Percentiles rank a stretch among this genome's conserved stretches.
These are phyloP conservation scores for Gracilaria caudata DNA, from an alignment of 23 red algal genomes.

Conservation along the genomic window DNA sequence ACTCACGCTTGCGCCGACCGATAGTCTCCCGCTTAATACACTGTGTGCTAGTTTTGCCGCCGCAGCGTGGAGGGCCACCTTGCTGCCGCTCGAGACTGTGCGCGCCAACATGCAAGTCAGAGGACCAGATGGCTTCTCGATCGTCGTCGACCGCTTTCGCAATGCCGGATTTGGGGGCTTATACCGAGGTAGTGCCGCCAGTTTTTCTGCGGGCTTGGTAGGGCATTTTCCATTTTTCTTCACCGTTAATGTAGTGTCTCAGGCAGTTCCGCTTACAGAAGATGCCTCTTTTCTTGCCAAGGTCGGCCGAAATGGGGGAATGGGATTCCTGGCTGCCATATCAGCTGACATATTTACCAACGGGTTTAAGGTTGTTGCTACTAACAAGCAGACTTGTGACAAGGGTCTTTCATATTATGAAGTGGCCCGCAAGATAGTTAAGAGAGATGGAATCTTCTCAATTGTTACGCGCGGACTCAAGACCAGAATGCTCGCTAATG, in stretches of 20 bases:
- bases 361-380: conserved; percentile 61
- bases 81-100: conserved; percentile 65
- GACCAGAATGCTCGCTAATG: conserved; percentile 59
- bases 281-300: conserved; percentile 32
- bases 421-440: conserved; percentile 49
- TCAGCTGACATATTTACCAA: conserved; percentile 58
- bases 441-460: conserved; percentile 38
- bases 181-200: conserved; percentile 56
- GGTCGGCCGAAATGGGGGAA: conserved; percentile 47
- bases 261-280: conserved; percentile 43
- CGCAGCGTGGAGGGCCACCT: conserved; percentile 33
- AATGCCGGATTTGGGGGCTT: conserved; percentile 37
- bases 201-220: conserved; percentile 39
- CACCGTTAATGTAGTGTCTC: conserved; percentile 56
- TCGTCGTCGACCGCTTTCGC: conserved; percentile 34
- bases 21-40: conserved; percentile 37
- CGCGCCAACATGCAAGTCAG: conserved; percentile 64
- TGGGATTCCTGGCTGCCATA: conserved; percentile 60
- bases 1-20: conserved; percentile 30
- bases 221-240: conserved; percentile 73
- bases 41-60: conserved; percentile 48
- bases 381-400: conserved; percentile 63
- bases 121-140: conserved; percentile 13
- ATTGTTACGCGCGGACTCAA: conserved; percentile 63
- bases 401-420: conserved; percentile 38